These are phyloP conservation scores for Baorangia bicolor DNA, from an alignment of 768 basidiomycete genomes.

Conservation along the genomic window DNA sequence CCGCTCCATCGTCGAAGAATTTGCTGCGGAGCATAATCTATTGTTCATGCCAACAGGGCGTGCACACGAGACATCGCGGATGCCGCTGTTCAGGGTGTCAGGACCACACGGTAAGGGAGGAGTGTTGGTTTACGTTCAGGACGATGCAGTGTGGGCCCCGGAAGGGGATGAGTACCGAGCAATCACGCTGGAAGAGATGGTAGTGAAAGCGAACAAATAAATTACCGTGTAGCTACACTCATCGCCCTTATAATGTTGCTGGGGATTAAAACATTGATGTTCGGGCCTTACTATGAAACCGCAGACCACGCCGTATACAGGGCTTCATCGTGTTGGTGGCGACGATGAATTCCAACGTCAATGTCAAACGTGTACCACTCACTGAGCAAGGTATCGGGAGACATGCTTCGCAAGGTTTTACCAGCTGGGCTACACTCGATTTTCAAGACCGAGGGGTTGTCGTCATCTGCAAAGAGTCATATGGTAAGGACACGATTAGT, in stretches of 20 bases:
- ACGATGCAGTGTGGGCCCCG: slow-evolving; percentile 92
- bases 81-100: slow-evolving; percentile 87
- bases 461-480: too few species aligned
- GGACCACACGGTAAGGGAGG: slow-evolving; percentile 84
- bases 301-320: too few species aligned
- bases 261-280: too few species aligned
- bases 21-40: slow-evolving; percentile 79
- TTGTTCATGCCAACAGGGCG: slow-evolving; percentile 87
- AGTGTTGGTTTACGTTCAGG: slow-evolving; percentile 82
- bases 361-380: too few species aligned
- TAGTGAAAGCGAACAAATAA: slow-evolving; percentile 52
- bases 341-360: too few species aligned
- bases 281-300: too few species aligned
- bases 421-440: too few species aligned
- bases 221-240: neutral
- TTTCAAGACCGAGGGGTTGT: too few species aligned
- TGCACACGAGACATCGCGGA: slow-evolving; percentile 79
- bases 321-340: too few species aligned
- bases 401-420: too few species aligned
- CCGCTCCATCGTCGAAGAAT: slow-evolving; percentile 90
- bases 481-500: too few species aligned
- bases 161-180: slow-evolving; percentile 69
- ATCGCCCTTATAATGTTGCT: neutral
- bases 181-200: slow-evolving; percentile 87
- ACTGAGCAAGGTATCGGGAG: too few species aligned